Evolutionary conservation across 768 basidiomycete species (phyloP), one percentile per base, ranked within the genome.

Genomic region (Antrodiella citrinella): DNA sequence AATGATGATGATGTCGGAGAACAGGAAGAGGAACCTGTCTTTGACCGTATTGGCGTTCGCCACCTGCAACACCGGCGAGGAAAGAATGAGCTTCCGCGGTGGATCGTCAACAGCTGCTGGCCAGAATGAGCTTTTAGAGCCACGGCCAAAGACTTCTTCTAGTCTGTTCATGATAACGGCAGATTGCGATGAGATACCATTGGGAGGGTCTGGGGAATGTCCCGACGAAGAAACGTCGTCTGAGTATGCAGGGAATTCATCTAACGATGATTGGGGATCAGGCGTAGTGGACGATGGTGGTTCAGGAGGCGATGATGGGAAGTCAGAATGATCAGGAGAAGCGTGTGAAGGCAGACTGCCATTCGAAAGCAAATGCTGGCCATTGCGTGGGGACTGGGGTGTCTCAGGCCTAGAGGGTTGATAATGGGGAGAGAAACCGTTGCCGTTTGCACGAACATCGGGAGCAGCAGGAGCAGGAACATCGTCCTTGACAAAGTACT

Each of bases 1-100:
- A 56, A 98, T 80, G 65, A 98, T 78, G 49, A 98, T 79, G 48
- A 98, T 78, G 65, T 99, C 96, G 65, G 73, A 91, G 77, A 99
- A 99, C n/a, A 98, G 77, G 72, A 98, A 94, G 9, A 98, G 77
- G 70, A 91, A 91, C 10, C 96, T 84, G 61, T 97, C 93, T 66
- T 98, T 97, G 65, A 93, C 87, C 0, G 89, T 93, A 66, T 95
- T 86, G 39, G 83, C 76, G 67, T 96, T 92, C 57, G 91, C 91
- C 12, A 98, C 91, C 68, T 99, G 96, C 4, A 95, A 72, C 4
- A 95, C 88, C 1, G 92, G 86, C 2, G 87, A 86, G 1, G 87
- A 85, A 39, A 94, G 70, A 13, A 96, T 69, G 38, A 97, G 69
- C 64, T 86, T 91, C 40, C 96, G 80, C 4, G 91, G 90, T 13